Conservation (phyloP, 1,284 basidiomycete genomes). For the Coriolopsis trogii region DNA sequence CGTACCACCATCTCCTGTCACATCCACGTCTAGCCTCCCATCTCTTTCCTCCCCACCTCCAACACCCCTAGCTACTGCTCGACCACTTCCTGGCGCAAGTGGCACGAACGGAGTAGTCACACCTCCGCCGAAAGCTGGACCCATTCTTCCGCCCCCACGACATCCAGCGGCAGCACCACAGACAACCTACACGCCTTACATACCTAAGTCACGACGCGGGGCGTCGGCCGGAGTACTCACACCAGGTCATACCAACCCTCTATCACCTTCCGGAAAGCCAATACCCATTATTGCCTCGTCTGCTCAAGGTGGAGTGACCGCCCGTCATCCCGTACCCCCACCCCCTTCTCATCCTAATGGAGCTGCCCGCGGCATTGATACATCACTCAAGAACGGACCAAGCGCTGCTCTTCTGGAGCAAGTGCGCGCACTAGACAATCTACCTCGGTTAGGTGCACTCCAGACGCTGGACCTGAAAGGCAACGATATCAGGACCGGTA, state of each 20-base stretch:
- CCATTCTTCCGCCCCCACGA: constrained; percentile 61
- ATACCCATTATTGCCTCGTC: constrained; percentile 78
- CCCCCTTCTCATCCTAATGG: constrained; percentile 16
- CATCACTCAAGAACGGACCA: constrained; percentile 51
- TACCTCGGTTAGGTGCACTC: constrained; percentile 85
- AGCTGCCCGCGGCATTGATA: constrained; percentile 12
- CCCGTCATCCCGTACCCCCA: constrained; percentile 51
- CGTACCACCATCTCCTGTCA: constrained; percentile 29
- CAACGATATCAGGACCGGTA: constrained; percentile 89
- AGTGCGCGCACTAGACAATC: constrained; percentile 80
- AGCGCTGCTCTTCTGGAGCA: constrained; percentile 78
- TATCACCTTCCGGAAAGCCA: constrained; percentile 57
- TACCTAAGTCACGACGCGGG: constrained; percentile 62
- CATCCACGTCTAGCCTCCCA: constrained; percentile 21
- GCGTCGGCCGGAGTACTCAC: constrained; percentile 35
- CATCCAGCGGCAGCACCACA: constrained; percentile 56
- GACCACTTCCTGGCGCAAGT: constrained; percentile 24
- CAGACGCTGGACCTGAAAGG: constrained; percentile 90
- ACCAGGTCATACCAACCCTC: constrained; percentile 44
- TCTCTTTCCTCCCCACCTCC: constrained; percentile 27
- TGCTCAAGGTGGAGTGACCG: constrained; percentile 77
- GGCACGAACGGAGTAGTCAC: constrained; percentile 20
- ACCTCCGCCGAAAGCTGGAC: constrained; percentile 43
- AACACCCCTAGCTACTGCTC: constrained; percentile 29
- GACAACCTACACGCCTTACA: constrained; percentile 81